These are phyloP conservation scores for Hypholoma fasciculare DNA, from an alignment of 768 basidiomycete genomes.

Conservation along the genomic window DNA sequence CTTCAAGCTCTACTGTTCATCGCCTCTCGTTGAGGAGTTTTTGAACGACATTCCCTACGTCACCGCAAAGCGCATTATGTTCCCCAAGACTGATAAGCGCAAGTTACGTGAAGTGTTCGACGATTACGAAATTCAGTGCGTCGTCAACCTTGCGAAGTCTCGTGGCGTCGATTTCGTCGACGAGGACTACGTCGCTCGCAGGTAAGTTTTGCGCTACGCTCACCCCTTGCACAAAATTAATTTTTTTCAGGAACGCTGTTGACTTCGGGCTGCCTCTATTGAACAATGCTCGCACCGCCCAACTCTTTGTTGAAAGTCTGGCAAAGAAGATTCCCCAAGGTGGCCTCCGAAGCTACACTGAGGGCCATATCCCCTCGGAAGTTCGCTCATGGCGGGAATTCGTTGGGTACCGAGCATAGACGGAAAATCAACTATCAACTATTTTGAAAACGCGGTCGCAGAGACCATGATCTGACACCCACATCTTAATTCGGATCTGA, in stretches of 20 bases:
- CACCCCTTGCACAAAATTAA: not conserved
- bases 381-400: constrained; percentile 93
- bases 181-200: constrained; percentile 95
- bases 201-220: constrained; percentile 43
- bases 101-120: constrained; percentile 92
- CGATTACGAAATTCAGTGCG: constrained; percentile 91
- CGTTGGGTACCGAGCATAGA: constrained; percentile 65
- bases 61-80: constrained; percentile 84
- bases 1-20: constrained; percentile 94
- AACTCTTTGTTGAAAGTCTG: constrained; percentile 88
- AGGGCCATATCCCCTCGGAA: constrained; percentile 88
- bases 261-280: constrained; percentile 93
- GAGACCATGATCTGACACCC: not conserved
- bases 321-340: constrained; percentile 82
- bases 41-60: constrained; percentile 80
- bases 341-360: constrained; percentile 74
- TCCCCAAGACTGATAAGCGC: constrained; percentile 96
- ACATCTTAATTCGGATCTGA: constrained; percentile 12
- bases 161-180: constrained; percentile 78
- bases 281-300: constrained; percentile 87
- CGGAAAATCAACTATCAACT: not conserved
- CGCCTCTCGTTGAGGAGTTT: constrained; percentile 74
- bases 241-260: constrained; percentile 73
- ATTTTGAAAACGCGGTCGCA: not conserved
- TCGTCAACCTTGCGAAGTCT: constrained; percentile 87